phyloP scores from a whole-genome alignment of 768 basidiomycete genomes.

The Phanerodontia chrysosporium region DNA sequence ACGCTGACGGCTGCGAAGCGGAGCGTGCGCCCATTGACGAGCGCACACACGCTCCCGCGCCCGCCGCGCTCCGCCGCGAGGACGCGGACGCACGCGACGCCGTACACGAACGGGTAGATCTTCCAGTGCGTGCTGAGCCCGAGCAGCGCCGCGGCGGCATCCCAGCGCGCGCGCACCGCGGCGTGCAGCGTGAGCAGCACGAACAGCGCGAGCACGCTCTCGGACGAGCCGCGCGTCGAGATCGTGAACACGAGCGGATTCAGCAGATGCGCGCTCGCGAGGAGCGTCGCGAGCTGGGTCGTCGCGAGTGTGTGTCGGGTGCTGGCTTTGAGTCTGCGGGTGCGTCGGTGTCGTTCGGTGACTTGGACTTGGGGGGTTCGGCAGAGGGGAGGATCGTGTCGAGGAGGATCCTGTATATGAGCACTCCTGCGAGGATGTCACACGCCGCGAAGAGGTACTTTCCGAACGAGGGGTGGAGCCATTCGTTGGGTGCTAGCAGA shows the following conservation, averaged over 20 bases:
- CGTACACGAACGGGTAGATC: conserved; percentile 93
- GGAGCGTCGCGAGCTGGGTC: conserved; percentile 47
- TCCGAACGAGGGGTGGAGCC: conserved; percentile 83
- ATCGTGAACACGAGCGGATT: conserved; percentile 96
- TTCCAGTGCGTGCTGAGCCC: conserved; percentile 94
- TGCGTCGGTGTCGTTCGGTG: not conserved
- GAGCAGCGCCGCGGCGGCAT: conserved; percentile 62
- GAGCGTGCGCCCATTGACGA: conserved; percentile 49
- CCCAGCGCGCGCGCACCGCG: conserved; percentile 56
- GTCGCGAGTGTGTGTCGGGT: not conserved
- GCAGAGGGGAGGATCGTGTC: conserved; percentile 41
- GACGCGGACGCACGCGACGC: conserved; percentile 65
- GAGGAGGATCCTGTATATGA: conserved; percentile 63
- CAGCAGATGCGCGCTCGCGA: conserved; percentile 72
- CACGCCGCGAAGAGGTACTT: conserved; percentile 84
- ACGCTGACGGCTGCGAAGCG: conserved; percentile 70
- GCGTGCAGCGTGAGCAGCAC: conserved; percentile 68
- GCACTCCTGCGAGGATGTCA: conserved; percentile 74
- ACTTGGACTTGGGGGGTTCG: not conserved
- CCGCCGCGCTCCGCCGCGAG: conserved; percentile 28
- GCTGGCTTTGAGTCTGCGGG: not conserved
- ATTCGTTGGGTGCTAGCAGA: conserved; percentile 73
- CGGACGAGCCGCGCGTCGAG: conserved; percentile 94
- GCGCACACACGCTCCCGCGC: conserved; percentile 31
- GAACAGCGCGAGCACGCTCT: conserved; percentile 77